Evolutionary conservation across 305 asterid genomes (phyloP), one percentile per base, ranked within the genome.

Genomic region (Fraxinus paxiana): DNA sequence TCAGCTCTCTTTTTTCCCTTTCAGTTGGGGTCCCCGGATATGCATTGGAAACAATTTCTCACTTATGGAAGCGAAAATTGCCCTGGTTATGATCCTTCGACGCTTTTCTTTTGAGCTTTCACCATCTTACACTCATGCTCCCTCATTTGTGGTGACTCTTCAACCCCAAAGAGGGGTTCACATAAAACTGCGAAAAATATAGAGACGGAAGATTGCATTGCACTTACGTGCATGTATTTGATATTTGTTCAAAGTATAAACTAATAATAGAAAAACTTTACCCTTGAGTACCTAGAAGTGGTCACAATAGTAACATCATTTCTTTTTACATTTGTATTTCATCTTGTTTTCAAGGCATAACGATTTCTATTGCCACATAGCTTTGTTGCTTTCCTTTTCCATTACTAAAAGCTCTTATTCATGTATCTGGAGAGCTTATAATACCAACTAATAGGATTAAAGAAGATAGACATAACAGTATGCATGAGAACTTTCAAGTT

Each of bases 1-100:
- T 33, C 82, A 48, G 10, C 80, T 86, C 12, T 81, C 84, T 5
- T 90, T 80, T 82, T 83, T 90, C 72, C 94, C 94, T 2, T 89
- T 90, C 76, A 79, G 92, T 71, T 78, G 85, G 83, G 93, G 92
- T 12, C 93, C 93, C 0, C 78, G 93, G 31, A 77, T 74, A 0
- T 90, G 93, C 91, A 88, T 88, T n/a, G 93, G 91, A n/a, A 85
- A 86, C 65, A 85, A 86, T 48, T 87, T 88, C 73, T 88, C 92
- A 26, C 83, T 85, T 10, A 71, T 83, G 80, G 90, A 90, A 77
- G 85, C 88, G 0, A 90, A 90, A 77, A 33, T 88, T 34, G 88
- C 88, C 15, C 41, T 90, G 2, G 85, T 83, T 5, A 77, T 82
- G 81, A 79, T 90, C 31, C 91, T 90, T 2, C 86, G 79, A 75